Conservation (phyloP, 1,139 yeast genomes). For the Scheffersomyces parashehatae region DNA sequence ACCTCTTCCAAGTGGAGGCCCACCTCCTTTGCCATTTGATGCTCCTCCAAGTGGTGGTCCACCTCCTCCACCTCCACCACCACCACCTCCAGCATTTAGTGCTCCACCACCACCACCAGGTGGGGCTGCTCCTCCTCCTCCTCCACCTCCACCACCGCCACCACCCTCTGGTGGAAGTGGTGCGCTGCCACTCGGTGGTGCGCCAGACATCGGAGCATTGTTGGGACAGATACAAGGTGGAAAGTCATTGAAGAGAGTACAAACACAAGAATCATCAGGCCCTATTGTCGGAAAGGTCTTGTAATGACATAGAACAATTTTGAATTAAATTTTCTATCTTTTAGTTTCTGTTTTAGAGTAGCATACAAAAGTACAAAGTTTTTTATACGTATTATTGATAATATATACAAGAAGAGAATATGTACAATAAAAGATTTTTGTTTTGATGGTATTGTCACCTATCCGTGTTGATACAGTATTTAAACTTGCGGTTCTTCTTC, state of each 20-base stretch:
- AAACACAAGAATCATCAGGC: conserved; percentile 28
- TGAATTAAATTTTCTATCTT: conserved; percentile 4
- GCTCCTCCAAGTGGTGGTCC: conserved; percentile 14
- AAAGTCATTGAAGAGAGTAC: conserved; percentile 46
- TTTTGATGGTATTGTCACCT: background rate
- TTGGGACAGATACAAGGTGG: conserved; percentile 62
- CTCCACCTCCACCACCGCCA: conserved; percentile 31
- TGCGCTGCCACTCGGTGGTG: conserved; percentile 24
- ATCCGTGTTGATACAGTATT: too few relatives aligned
- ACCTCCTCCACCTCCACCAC: conserved; percentile 26
- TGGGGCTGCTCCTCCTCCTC: conserved; percentile 21
- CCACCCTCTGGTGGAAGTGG: conserved; percentile 16
- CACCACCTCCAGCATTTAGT: conserved; percentile 21
- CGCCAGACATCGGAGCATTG: conserved; percentile 45
- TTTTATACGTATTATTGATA: too few relatives aligned
- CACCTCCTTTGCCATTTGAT: conserved; percentile 17
- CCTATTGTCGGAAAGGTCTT: conserved; percentile 54
- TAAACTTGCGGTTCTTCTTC: conserved; percentile 14
- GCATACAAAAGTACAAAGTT: background rate
- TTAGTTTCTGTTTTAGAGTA: conserved; percentile 13
- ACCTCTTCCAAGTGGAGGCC: conserved; percentile 13
- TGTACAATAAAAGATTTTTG: conserved; percentile 1
- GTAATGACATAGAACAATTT: conserved; percentile 10
- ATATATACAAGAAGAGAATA: background rate
- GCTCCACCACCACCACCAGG: conserved; percentile 32